Conservation (phyloP, 495 filamentous ascomycete species). For the Neurospora cerealis region DNA sequence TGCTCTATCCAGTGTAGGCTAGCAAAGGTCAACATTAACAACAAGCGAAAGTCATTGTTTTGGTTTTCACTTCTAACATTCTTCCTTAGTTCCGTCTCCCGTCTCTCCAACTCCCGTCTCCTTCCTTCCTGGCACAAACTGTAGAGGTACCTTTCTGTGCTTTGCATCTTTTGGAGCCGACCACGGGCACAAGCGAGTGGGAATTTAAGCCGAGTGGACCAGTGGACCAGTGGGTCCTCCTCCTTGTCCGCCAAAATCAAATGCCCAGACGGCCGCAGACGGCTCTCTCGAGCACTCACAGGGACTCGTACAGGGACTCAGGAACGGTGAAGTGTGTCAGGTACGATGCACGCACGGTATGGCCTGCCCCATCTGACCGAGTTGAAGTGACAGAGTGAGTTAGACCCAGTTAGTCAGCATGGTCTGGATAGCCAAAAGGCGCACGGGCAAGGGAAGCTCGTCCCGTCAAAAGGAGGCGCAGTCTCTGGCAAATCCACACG, state of each 20-base stretch:
- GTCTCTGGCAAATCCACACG: neutral
- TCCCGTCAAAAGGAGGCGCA: neutral
- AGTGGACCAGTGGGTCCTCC: conserved; percentile 1
- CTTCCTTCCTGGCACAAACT: neutral
- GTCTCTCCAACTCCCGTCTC: neutral
- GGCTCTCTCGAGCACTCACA: neutral
- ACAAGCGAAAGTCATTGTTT: neutral
- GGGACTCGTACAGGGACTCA: neutral
- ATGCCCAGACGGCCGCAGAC: neutral
- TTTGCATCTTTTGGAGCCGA: conserved; percentile 12
- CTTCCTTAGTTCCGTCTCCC: neutral
- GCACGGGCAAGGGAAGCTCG: neutral
- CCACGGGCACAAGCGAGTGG: conserved; percentile 23
- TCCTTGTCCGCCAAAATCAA: neutral
- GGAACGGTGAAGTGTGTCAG: neutral
- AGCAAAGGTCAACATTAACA: neutral
- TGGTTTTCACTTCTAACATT: neutral
- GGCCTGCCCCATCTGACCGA: neutral
- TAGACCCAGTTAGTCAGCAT: neutral
- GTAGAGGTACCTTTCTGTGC: neutral
- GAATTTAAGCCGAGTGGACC: conserved; percentile 9
- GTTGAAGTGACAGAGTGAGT: neutral
- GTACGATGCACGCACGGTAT: neutral
- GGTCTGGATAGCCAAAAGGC: neutral
- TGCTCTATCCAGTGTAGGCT: neutral